A percentile compares a stretch with the other conserved stretches of the same genome.
Conservation (phyloP, 225 moss, liverwort and hornwort genomes). For the Ulota crispa region DNA sequence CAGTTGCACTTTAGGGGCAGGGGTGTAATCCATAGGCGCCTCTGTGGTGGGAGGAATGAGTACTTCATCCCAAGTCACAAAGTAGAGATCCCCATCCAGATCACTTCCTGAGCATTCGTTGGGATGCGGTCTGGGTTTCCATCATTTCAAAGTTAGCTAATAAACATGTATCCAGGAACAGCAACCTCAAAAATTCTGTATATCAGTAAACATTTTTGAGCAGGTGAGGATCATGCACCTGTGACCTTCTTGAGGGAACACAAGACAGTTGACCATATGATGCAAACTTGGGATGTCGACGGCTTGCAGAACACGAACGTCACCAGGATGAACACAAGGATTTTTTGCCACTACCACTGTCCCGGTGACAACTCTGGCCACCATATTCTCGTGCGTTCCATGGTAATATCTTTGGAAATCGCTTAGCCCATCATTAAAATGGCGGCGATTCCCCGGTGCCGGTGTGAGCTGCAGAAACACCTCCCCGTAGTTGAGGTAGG, state of each 20-base stretch:
- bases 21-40: slow-evolving; percentile 77
- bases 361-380: slow-evolving; percentile 54
- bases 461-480: slow-evolving; percentile 75
- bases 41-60: slow-evolving; percentile 56
- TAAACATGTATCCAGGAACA: neutral
- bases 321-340: slow-evolving; percentile 85
- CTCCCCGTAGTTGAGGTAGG: slow-evolving; percentile 62
- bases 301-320: slow-evolving; percentile 65
- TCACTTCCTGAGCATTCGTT: slow-evolving; percentile 99
- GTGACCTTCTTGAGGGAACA: slow-evolving; percentile 80
- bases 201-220: neutral
- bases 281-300: slow-evolving; percentile 62
- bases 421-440: slow-evolving; percentile 49
- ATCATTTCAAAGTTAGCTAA: slow-evolving; percentile 23
- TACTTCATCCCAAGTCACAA: slow-evolving; percentile 69
- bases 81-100: slow-evolving; percentile 90
- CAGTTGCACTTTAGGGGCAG: slow-evolving; percentile 35
- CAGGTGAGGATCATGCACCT: slow-evolving; percentile 46
- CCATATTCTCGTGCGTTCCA: slow-evolving; percentile 22
- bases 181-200: neutral
- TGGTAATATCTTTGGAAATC: slow-evolving; percentile 31
- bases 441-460: slow-evolving; percentile 38
- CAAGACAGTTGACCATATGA: slow-evolving; percentile 86
- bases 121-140: slow-evolving; percentile 72
- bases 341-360: slow-evolving; percentile 74